Evolutionary conservation across 805 yeast species (phyloP).

Genomic region (Ogataea thermomethanolica): DNA sequence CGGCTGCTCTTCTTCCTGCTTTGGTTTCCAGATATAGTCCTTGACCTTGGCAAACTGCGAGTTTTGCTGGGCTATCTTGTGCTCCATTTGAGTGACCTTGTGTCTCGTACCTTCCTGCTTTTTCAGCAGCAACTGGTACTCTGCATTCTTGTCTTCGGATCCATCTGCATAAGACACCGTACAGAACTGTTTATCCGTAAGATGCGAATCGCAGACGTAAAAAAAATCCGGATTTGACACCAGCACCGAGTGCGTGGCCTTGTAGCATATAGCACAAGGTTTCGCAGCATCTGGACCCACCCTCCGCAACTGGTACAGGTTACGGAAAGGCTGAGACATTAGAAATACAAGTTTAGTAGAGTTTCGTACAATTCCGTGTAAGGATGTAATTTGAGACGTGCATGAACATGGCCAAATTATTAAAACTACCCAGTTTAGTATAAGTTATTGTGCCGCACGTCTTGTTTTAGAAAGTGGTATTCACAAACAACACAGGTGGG

Average conservation of each 20-base stretch:
- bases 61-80: slow-evolving; percentile 24
- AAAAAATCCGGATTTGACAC: slow-evolving; percentile 49
- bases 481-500: no score
- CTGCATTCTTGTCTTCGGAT: slow-evolving; percentile 10
- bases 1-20: slow-evolving; percentile 12
- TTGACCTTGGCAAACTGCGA: slow-evolving; percentile 26
- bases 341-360: not conserved
- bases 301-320: slow-evolving; percentile 37
- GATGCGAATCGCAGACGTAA: slow-evolving; percentile 47
- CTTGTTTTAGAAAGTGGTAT: no score
- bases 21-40: slow-evolving; percentile 24
- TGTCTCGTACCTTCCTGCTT: slow-evolving; percentile 22
- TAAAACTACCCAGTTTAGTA: not conserved
- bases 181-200: slow-evolving; percentile 45
- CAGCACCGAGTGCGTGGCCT: slow-evolving; percentile 44
- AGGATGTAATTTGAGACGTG: slow-evolving; percentile 1
- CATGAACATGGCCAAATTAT: not conserved
- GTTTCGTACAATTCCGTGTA: slow-evolving; percentile 1
- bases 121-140: slow-evolving; percentile 5
- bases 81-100: slow-evolving; percentile 34
- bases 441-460: no score
- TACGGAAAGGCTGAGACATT: slow-evolving; percentile 25
- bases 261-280: slow-evolving; percentile 50
- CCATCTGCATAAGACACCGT: slow-evolving; percentile 34
- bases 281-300: slow-evolving; percentile 42